Evolutionary conservation across 2,329 filamentous ascomycete genomes (phyloP).

Genomic region (Alternaria tenuissima): DNA sequence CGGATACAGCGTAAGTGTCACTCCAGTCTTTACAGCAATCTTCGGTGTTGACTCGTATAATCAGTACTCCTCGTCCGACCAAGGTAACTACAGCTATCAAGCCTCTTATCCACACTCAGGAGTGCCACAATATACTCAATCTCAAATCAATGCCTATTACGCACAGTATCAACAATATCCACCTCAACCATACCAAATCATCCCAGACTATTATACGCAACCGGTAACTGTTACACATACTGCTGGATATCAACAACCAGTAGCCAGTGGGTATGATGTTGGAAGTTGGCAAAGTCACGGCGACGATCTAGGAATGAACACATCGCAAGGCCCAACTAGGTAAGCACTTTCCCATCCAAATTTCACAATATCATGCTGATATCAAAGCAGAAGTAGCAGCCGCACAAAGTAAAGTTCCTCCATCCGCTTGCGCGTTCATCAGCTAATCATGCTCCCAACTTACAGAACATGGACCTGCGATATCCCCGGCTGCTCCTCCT

Average conservation of each 20-base stretch:
- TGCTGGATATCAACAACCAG: constrained; percentile 19
- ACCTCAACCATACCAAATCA: constrained; percentile 37
- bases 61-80: constrained; percentile 34
- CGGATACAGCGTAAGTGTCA: constrained; percentile 32
- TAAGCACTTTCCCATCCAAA: neutral
- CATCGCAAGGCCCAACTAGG: constrained; percentile 21
- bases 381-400: constrained; percentile 22
- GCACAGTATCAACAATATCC: constrained; percentile 43
- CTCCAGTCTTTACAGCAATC: neutral
- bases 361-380: too few species aligned
- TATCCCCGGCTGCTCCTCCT: constrained; percentile 40
- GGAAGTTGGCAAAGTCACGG: constrained; percentile 21
- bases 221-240: constrained; percentile 16
- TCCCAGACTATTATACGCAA: constrained; percentile 35
- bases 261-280: constrained; percentile 18
- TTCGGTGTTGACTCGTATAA: neutral
- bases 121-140: constrained; percentile 44
- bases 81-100: constrained; percentile 29
- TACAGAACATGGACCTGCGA: constrained; percentile 45
- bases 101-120: constrained; percentile 18
- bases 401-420: constrained; percentile 27
- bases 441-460: constrained; percentile 7
- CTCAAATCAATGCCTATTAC: constrained; percentile 42
- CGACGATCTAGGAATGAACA: constrained; percentile 3
- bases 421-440: neutral